Evolutionary conservation across 2,329 filamentous ascomycete species (phyloP).

Genomic region (Fusarium sp.): DNA sequence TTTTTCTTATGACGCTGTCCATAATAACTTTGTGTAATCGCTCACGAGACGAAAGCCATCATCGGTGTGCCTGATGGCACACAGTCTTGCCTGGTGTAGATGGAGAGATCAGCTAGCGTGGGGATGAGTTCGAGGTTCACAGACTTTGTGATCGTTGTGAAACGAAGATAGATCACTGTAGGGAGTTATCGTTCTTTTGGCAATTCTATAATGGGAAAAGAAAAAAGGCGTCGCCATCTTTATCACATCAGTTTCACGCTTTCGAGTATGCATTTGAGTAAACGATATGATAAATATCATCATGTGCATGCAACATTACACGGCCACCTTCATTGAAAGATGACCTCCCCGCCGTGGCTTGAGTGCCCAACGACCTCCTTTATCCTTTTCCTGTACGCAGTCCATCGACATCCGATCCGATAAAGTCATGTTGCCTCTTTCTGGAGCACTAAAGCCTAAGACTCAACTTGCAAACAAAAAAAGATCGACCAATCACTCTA

Average conservation of each 20-base stretch:
- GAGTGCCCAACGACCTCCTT: slow-evolving; percentile 17
- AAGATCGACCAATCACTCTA: slow-evolving; percentile 56
- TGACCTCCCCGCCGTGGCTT: slow-evolving; percentile 7
- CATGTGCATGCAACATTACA: slow-evolving; percentile 39
- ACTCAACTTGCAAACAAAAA: slow-evolving; percentile 2
- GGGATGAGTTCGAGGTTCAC: slow-evolving; percentile 34
- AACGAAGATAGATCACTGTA: slow-evolving; percentile 44
- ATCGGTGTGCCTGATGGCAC: slow-evolving; percentile 12
- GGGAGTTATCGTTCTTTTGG: slow-evolving; percentile 46
- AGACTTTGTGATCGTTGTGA: slow-evolving; percentile 43
- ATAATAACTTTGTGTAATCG: slow-evolving; percentile 44
- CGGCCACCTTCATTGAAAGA: slow-evolving; percentile 6
- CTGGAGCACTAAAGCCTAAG: slow-evolving; percentile 2
- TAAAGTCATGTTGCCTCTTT: slow-evolving; percentile 1
- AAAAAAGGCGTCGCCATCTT: slow-evolving; percentile 43
- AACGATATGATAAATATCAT: slow-evolving; percentile 32
- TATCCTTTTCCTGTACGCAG: slow-evolving; percentile 7
- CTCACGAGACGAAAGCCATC: slow-evolving; percentile 30
- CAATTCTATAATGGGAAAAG: slow-evolving; percentile 49
- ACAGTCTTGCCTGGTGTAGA: slow-evolving; percentile 30
- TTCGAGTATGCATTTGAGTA: slow-evolving; percentile 12
- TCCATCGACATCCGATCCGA: slow-evolving; percentile 18
- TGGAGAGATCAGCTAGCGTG: slow-evolving; percentile 34
- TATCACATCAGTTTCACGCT: slow-evolving; percentile 3
- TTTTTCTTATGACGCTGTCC: slow-evolving; percentile 44